Base-by-base conservation (phyloP, 1,284 basidiomycete species). In the Tilletia indica region DNA sequence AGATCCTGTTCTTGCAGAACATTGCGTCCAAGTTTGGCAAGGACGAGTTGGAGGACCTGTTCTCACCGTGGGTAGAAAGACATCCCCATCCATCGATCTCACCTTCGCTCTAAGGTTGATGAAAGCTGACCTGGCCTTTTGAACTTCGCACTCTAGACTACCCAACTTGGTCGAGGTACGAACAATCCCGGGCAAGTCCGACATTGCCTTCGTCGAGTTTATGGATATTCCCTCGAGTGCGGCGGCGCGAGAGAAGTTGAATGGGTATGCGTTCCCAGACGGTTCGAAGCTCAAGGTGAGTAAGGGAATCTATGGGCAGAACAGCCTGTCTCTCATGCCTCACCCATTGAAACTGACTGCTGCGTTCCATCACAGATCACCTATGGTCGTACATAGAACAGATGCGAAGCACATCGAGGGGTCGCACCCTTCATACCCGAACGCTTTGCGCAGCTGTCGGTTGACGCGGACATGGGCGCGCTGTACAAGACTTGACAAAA, bases 1-100 rank as follows among this genome's bases (percentile, higher is more conserved):
- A 94, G 85, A 96, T 98, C 86, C 89, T 99, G 71, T 99, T 99
- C 88, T 85, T 99, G 76, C 96, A 99, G 86, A 79, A 80, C 47
- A 75, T 84, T 25, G 82, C 82, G 2, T 73, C 73, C 0, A 70
- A 70, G 16, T 76, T 79, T 1, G 73, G 74, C 54, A 75, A 76
- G 51, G 79, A 76, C 38, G 76, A 78, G 51, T 71, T 84, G 45
- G 78, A 82, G 42, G 70, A 69, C 38, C 67, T 84, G 2, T 84
- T 84, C 70, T 76, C 76, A 19, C 72, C 75, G 71, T 81, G 72
- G 45, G 78, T 77, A 19, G 42, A 12, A 12, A 25, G 12, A n/a
- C 9, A 19, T 56, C 4, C 25, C 25, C 25, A 25, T 47, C 36
- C 70, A 8, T 1, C 42, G 9, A 8, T 45, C 3, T 3, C 3